phyloP scores from a whole-genome alignment of 2,329 filamentous ascomycete genomes.

The Triangularia setosa region DNA sequence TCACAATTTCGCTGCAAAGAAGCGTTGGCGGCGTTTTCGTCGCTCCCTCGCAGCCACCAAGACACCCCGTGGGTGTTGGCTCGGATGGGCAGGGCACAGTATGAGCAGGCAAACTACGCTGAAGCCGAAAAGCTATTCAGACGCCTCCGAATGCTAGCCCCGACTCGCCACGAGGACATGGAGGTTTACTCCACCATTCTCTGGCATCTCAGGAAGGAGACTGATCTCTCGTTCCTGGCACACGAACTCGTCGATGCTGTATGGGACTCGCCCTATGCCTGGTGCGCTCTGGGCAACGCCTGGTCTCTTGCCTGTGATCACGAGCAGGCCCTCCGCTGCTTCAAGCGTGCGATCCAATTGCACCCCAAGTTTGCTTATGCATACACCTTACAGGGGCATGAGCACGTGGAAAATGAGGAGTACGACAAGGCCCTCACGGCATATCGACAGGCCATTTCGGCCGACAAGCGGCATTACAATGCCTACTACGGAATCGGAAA shows the following conservation, averaged over 20 bases:
- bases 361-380: slow-evolving; percentile 91
- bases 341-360: slow-evolving; percentile 88
- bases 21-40: slow-evolving; percentile 68
- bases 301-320: slow-evolving; percentile 91
- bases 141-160: slow-evolving; percentile 72
- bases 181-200: slow-evolving; percentile 97
- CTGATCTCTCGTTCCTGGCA: slow-evolving; percentile 85
- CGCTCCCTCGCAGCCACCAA: slow-evolving; percentile 69
- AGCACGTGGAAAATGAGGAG: slow-evolving; percentile 93
- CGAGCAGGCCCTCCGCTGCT: slow-evolving; percentile 89
- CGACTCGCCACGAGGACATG: slow-evolving; percentile 87
- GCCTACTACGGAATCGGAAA: slow-evolving; percentile 89
- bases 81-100: slow-evolving; percentile 84
- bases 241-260: slow-evolving; percentile 85
- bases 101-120: slow-evolving; percentile 81
- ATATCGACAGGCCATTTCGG: slow-evolving; percentile 80
- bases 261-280: slow-evolving; percentile 87
- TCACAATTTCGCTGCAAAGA: slow-evolving; percentile 76
- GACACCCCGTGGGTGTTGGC: slow-evolving; percentile 92
- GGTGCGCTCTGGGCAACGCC: slow-evolving; percentile 93
- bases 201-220: slow-evolving; percentile 95
- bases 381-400: slow-evolving; percentile 92
- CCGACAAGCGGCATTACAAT: slow-evolving; percentile 89
- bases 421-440: slow-evolving; percentile 89
- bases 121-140: slow-evolving; percentile 86